Evolutionary conservation across 306 rosid genomes (phyloP).

Genomic region (Pueraria montana): DNA sequence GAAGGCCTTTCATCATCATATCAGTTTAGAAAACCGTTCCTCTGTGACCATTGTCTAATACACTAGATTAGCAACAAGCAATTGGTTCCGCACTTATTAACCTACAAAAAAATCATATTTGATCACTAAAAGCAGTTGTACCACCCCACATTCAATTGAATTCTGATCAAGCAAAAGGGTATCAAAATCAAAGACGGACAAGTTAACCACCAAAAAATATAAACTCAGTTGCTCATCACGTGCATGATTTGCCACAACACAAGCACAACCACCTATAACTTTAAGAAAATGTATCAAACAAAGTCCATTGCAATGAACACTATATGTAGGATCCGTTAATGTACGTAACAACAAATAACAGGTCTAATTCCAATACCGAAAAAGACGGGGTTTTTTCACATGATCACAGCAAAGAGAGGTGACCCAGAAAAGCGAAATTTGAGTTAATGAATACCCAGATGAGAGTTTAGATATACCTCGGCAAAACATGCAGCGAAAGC

Average conservation of each 20-base stretch:
- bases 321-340: slow-evolving; percentile 14
- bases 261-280: neutral
- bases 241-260: slow-evolving; percentile 16
- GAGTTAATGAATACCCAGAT: slow-evolving; percentile 3
- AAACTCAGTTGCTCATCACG: neutral
- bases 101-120: slow-evolving; percentile 8
- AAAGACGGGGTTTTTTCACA: neutral
- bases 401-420: slow-evolving; percentile 30
- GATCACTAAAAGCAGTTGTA: neutral
- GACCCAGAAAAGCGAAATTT: neutral
- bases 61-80: slow-evolving; percentile 4
- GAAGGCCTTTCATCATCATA: slow-evolving; percentile 22
- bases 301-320: neutral
- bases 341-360: neutral
- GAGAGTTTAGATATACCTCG: slow-evolving; percentile 61
- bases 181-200: neutral
- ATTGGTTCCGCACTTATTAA: neutral
- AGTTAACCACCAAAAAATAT: neutral
- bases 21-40: neutral
- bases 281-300: slow-evolving; percentile 1
- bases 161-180: slow-evolving; percentile 25
- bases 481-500: slow-evolving; percentile 87
- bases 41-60: neutral
- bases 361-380: neutral
- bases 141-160: slow-evolving; percentile 33